phyloP scores from a whole-genome alignment of 1,284 basidiomycete species.

The Leccinum cinnamomeum region DNA sequence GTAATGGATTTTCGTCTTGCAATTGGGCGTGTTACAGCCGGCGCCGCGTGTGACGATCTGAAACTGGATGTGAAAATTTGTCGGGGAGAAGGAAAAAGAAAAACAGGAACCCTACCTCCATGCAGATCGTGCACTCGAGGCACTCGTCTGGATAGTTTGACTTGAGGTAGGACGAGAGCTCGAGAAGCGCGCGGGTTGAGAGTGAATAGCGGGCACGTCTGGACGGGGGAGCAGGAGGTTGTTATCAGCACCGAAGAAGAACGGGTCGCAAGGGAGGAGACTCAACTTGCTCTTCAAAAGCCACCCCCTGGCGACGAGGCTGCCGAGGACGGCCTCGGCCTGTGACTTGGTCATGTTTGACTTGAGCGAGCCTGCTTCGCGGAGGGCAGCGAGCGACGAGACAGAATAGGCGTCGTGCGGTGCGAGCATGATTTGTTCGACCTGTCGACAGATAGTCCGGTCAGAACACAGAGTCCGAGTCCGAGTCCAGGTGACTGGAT shows the following conservation, averaged over 20 bases:
- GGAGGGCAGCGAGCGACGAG: slow-evolving; percentile 72
- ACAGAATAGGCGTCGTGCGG: slow-evolving; percentile 72
- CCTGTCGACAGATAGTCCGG: slow-evolving; percentile 43
- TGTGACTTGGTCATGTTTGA: slow-evolving; percentile 73
- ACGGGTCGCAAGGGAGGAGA: not conserved
- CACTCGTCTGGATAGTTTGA: slow-evolving; percentile 70
- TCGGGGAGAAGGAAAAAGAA: not conserved
- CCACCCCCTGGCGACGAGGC: slow-evolving; percentile 84
- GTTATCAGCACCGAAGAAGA: slow-evolving; percentile 5
- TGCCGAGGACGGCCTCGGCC: slow-evolving; percentile 69
- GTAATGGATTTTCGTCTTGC: slow-evolving; percentile 63
- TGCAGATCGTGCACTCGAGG: slow-evolving; percentile 75
- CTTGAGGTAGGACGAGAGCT: slow-evolving; percentile 74
- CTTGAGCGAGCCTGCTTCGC: slow-evolving; percentile 63
- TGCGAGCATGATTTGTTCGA: slow-evolving; percentile 86
- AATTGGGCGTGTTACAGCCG: slow-evolving; percentile 61
- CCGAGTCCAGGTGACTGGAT: not conserved
- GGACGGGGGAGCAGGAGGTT: not conserved
- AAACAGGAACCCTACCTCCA: slow-evolving; percentile 49
- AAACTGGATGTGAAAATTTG: slow-evolving; percentile 41
- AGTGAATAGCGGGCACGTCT: slow-evolving; percentile 77
- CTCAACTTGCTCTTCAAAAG: slow-evolving; percentile 72
- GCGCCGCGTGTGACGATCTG: slow-evolving; percentile 70
- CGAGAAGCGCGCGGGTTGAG: slow-evolving; percentile 70
- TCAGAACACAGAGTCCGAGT: slow-evolving; percentile 1